Evolutionary conservation across 2,329 filamentous ascomycete species (phyloP), one percentile per base, ranked within the genome.

Genomic region (Diaporthe eres): DNA sequence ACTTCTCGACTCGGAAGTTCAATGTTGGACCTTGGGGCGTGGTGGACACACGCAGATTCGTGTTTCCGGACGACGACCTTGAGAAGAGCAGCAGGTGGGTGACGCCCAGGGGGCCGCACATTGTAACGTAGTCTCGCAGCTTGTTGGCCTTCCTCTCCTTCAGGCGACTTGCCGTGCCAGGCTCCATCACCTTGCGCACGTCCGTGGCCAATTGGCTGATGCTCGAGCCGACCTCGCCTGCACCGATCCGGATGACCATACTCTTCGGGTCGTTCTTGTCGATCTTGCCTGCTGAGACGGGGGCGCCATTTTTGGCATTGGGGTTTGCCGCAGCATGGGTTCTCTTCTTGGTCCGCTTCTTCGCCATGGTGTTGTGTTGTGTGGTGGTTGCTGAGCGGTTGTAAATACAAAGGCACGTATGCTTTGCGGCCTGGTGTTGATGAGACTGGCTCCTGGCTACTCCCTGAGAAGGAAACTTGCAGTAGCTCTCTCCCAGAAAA

Each of bases 161-260:
- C 79, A 99, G 85, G 76, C 96, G 91, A 77, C 93, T 93, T 4
- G 97, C 97, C 5, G 97, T 99, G 72, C 95, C 94, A 1, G 97
- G 97, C 85, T 98, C 95, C 95, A 99, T 98, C 87, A 98, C 96
- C 74, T 90, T 90, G 80, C 97, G 92, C 76, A 98, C 94, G 86
- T 99, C 97, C 80, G 94, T 92, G 31, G 96, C 96, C 80, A 99
- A 88, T 86, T 98, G 96, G 83, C 93, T 96, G 80, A 99, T 91
- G 83, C 94, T 98, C 76, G 95, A 92, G 75, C 97, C 97, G 71
- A 99, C 95, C 83, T 98, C 95, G 81, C 95, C 94, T 80, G 96
- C 96, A 80, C 97, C 97, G 81, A 98, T 96, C 80, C 97, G 94
- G 85, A 99, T 98, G 75, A 99, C 96, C 96, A 99, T 98, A 83